A percentile compares a stretch with the other conserved stretches of the same genome.
Conservation (phyloP, 345 rosid genomes). For the Hibiscus trionum region DNA sequence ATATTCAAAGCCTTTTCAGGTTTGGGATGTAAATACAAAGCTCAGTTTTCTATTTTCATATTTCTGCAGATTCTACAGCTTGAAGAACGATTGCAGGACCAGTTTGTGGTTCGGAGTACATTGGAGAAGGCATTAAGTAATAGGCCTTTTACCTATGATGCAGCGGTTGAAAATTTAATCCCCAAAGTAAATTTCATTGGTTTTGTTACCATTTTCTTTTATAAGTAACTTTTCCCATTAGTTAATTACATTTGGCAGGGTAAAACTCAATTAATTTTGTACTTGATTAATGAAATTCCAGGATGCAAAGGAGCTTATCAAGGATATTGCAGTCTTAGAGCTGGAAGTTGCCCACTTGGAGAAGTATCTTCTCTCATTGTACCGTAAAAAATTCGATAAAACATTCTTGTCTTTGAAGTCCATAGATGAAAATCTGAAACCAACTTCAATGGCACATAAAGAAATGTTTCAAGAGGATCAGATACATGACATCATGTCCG, state of each 20-base stretch:
- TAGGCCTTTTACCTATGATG: constrained; percentile 30
- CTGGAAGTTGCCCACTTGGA: constrained; percentile 67
- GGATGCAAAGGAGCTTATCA: constrained; percentile 68
- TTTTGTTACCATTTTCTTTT: background rate
- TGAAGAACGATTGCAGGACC: constrained; percentile 43
- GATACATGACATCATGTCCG: constrained; percentile 11
- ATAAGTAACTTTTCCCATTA: background rate
- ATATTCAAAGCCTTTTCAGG: background rate
- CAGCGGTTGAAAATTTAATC: constrained; percentile 30
- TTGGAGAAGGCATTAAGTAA: constrained; percentile 50
- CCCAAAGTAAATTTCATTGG: constrained; percentile 41
- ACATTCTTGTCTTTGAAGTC: constrained; percentile 18
- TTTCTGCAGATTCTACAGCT: constrained; percentile 45
- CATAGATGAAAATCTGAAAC: constrained; percentile 15
- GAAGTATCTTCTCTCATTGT: constrained; percentile 61
- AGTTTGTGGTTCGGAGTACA: constrained; percentile 39
- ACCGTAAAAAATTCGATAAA: constrained; percentile 43
- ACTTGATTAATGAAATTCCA: constrained; percentile 11
- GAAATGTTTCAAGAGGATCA: constrained; percentile 13
- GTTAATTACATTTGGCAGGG: background rate
- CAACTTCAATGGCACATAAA: constrained; percentile 3
- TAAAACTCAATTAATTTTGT: background rate
- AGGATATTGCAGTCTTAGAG: constrained; percentile 62
- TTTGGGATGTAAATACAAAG: too few species aligned
- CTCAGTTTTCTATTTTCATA: background rate